Conservation (phyloP, 2,329 filamentous ascomycete genomes). For the Rugonectria rugulosa region DNA sequence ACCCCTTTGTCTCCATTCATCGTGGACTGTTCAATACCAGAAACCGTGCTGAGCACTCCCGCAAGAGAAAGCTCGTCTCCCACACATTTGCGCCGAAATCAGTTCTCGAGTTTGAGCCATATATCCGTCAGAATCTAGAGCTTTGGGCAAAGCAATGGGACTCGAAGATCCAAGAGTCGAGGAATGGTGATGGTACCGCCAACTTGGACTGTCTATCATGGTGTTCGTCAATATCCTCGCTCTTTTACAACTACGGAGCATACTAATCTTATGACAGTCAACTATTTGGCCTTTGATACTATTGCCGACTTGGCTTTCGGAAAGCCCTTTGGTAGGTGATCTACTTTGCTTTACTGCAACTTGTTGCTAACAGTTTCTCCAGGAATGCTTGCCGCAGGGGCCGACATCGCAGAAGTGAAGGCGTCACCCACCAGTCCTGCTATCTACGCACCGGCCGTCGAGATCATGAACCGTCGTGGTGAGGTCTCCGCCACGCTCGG, state of each 20-base stretch:
- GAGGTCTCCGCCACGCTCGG: constrained; percentile 86
- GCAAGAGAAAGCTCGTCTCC: constrained; percentile 87
- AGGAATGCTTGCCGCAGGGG: constrained; percentile 76
- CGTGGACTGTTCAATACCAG: constrained; percentile 91
- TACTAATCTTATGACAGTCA: constrained; percentile 34
- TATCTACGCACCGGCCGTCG: constrained; percentile 80
- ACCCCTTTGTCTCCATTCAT: constrained; percentile 87
- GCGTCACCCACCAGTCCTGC: constrained; percentile 65
- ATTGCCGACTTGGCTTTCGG: constrained; percentile 60
- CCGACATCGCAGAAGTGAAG: constrained; percentile 78
- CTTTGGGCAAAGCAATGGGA: constrained; percentile 81
- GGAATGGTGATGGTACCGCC: constrained; percentile 60
- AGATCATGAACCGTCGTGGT: constrained; percentile 87
- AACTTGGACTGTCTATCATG: constrained; percentile 78
- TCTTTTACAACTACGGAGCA: rapidly evolving
- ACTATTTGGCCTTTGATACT: constrained; percentile 62
- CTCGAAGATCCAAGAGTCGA: constrained; percentile 61
- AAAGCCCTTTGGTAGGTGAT: constrained; percentile 50
- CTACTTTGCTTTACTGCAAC: rapidly evolving
- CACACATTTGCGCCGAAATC: constrained; percentile 90
- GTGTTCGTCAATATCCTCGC: constrained; percentile 52
- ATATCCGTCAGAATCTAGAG: constrained; percentile 82
- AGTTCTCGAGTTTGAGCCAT: constrained; percentile 85
- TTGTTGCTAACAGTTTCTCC: rapidly evolving
- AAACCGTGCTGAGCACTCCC: constrained; percentile 79